phyloP scores from a whole-genome alignment of 805 yeast species.

The Yarrowia phangngaensis region DNA sequence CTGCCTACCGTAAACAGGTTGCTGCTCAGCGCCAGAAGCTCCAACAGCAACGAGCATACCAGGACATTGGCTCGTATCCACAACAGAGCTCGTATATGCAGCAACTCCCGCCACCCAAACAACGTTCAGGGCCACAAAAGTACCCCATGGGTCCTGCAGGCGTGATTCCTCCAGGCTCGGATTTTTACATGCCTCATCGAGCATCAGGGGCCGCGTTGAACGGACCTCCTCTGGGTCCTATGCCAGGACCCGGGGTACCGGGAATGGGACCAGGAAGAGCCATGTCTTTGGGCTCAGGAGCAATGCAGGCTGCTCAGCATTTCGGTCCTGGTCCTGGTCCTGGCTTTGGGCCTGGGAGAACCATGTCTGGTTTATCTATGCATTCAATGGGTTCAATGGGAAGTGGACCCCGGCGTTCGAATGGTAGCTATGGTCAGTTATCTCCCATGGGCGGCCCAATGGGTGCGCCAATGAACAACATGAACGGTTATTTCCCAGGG shows the following conservation, averaged over 20 bases:
- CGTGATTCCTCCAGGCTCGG: constrained; percentile 3
- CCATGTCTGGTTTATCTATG: constrained; percentile 20
- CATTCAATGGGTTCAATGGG: constrained; percentile 7
- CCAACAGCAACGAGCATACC: constrained; percentile 18
- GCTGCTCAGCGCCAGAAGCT: constrained; percentile 23
- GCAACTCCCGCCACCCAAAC: constrained; percentile 8
- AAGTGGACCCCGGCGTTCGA: constrained; percentile 10
- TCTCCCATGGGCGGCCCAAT: constrained; percentile 6
- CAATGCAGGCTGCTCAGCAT: constrained; percentile 22
- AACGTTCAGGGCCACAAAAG: constrained; percentile 16
- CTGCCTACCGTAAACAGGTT: constrained; percentile 10
- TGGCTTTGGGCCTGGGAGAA: constrained; percentile 19
- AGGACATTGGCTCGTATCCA: constrained; percentile 21
- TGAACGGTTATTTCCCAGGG: background rate
- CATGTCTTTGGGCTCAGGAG: constrained; percentile 23
- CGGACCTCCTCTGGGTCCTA: constrained; percentile 7
- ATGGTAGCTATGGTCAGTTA: constrained; percentile 19
- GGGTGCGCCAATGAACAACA: background rate
- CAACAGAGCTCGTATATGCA: constrained; percentile 18
- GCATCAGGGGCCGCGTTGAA: constrained; percentile 10
- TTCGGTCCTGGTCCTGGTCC: constrained; percentile 6
- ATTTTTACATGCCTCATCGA: constrained; percentile 13
- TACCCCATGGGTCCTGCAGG: constrained; percentile 6
- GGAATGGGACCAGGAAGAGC: constrained; percentile 1
- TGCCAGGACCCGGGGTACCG: background rate